phyloP scores from a whole-genome alignment of 2,329 filamentous ascomycete genomes.

The Neopestalotiopsis sp. region DNA sequence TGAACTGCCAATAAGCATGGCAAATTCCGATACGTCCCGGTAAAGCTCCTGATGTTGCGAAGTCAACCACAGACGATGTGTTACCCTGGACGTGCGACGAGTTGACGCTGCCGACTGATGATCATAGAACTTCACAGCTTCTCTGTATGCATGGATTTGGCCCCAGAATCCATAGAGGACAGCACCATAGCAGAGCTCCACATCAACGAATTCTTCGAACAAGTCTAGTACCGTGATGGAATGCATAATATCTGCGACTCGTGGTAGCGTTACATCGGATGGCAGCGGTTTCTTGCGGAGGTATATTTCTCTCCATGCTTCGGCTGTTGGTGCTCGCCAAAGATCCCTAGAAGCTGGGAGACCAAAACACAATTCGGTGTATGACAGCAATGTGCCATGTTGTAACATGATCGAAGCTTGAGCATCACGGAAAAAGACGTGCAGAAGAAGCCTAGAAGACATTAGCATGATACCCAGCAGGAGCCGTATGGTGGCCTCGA shows the following conservation, averaged over 20 bases:
- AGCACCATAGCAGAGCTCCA: constrained; percentile 35
- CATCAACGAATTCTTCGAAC: constrained; percentile 31
- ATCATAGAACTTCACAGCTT: constrained; percentile 34
- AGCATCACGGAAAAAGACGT: constrained; percentile 31
- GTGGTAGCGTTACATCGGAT: constrained; percentile 24
- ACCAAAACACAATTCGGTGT: constrained; percentile 30
- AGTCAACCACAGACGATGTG: constrained; percentile 34
- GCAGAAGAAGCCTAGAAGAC: constrained; percentile 28
- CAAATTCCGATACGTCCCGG: constrained; percentile 33
- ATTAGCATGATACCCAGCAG: background rate
- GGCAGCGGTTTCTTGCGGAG: constrained; percentile 27
- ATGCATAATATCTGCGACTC: constrained; percentile 29
- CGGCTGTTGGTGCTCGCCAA: constrained; percentile 31
- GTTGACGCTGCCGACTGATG: constrained; percentile 5
- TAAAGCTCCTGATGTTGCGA: constrained; percentile 37
- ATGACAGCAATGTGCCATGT: constrained; percentile 29
- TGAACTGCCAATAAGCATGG: constrained; percentile 24
- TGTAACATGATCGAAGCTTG: constrained; percentile 32
- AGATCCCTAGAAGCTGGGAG: constrained; percentile 31
- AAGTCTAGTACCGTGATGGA: constrained; percentile 26
- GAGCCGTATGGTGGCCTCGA: background rate
- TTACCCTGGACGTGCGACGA: constrained; percentile 17
- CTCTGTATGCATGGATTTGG: constrained; percentile 37
- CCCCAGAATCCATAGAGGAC: constrained; percentile 37
- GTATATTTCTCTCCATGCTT: constrained; percentile 31